Conservation (phyloP, 768 basidiomycete genomes). For the Amanita muscaria region DNA sequence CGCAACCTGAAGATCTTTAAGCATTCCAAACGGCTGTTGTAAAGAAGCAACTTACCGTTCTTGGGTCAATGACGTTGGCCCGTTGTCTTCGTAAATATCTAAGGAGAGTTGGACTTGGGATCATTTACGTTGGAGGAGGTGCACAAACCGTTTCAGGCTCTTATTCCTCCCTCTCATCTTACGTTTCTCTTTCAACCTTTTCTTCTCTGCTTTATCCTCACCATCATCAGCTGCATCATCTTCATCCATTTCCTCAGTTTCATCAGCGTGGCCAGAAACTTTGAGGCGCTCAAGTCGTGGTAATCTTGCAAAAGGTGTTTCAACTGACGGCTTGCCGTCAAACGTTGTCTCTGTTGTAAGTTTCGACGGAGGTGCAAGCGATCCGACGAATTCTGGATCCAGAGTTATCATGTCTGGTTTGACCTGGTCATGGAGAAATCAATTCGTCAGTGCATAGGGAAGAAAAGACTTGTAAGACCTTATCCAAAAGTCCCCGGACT, state of each 20-base stretch:
- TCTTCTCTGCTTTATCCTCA: constrained; percentile 21
- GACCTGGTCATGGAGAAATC: constrained; percentile 39
- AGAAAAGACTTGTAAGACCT: constrained; percentile 41
- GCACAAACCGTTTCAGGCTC: constrained; percentile 55
- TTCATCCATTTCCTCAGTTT: constrained; percentile 42
- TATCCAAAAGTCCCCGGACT: constrained; percentile 84
- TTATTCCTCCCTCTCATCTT: constrained; percentile 86
- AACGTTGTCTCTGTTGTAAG: constrained; percentile 40
- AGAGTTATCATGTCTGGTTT: constrained; percentile 89
- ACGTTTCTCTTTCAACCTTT: constrained; percentile 50
- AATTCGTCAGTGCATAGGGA: constrained; percentile 1
- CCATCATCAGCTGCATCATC: constrained; percentile 32
- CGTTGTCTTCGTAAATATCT: constrained; percentile 77
- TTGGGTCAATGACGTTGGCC: constrained; percentile 90
- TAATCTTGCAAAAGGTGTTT: constrained; percentile 60
- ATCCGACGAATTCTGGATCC: constrained; percentile 69
- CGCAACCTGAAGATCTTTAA: constrained; percentile 34
- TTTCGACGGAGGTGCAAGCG: constrained; percentile 52
- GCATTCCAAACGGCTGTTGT: background rate
- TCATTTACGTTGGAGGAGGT: background rate
- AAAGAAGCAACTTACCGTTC: constrained; percentile 36
- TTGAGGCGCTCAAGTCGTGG: constrained; percentile 72
- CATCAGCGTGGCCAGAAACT: constrained; percentile 67
- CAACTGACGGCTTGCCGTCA: constrained; percentile 30
- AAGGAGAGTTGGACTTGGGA: background rate